Evolutionary conservation across 2,329 filamentous ascomycete species (phyloP).

Genomic region (Ophioceras dolichostomum): DNA sequence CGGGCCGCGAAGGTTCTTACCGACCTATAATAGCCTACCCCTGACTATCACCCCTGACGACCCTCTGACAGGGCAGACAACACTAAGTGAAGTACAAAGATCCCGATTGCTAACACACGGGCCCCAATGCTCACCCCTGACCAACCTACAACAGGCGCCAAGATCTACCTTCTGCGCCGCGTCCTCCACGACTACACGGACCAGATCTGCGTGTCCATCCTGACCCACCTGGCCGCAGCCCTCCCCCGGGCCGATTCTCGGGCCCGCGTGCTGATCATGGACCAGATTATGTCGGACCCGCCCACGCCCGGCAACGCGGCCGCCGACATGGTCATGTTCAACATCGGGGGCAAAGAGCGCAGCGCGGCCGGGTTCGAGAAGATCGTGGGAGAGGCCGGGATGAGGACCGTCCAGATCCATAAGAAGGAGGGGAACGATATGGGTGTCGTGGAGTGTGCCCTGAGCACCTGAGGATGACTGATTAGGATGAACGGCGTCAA

Average conservation of each 20-base stretch:
- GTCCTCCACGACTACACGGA: slow-evolving; percentile 18
- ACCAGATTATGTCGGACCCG: slow-evolving; percentile 1
- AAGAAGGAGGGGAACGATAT: slow-evolving; percentile 1
- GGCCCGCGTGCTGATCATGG: slow-evolving; percentile 1
- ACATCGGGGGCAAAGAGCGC: slow-evolving; percentile 2
- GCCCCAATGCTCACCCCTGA: not conserved
- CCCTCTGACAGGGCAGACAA: too few species aligned
- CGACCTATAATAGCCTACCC: too few species aligned
- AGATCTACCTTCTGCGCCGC: slow-evolving; percentile 14
- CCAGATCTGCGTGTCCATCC: slow-evolving; percentile 8
- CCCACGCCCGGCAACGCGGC: slow-evolving; percentile 1
- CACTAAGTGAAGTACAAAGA: too few species aligned
- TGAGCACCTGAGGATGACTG: too few species aligned
- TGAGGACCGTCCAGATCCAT: slow-evolving; percentile 1
- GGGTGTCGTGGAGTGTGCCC: not conserved
- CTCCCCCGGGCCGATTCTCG: slow-evolving; percentile 4
- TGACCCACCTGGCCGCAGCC: slow-evolving; percentile 10
- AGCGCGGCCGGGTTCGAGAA: not conserved
- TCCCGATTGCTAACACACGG: too few species aligned
- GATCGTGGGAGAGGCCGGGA: not conserved
- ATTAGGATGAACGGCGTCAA: too few species aligned
- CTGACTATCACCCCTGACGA: too few species aligned
- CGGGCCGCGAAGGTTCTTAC: too few species aligned
- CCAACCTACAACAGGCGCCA: slow-evolving; percentile 9
- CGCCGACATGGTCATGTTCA: slow-evolving; percentile 2